Evolutionary conservation across 2,329 filamentous ascomycete genomes (phyloP).

Genomic region (Trichoderma guizhouense): DNA sequence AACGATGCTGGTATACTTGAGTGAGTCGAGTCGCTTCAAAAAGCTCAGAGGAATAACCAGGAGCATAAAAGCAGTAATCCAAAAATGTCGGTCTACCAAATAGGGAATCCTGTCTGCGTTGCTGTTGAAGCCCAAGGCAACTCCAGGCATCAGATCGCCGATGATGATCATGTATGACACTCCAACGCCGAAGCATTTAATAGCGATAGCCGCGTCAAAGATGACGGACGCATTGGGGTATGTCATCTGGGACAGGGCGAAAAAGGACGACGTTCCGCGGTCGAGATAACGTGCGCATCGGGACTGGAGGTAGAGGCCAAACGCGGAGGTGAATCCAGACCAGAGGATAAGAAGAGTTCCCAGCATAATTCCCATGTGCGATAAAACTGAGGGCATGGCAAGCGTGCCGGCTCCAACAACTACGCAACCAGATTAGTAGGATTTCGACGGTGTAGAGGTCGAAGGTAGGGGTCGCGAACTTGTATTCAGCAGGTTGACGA

Average conservation of each 20-base stretch:
- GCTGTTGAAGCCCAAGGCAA: conserved; percentile 75
- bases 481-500: conserved; percentile 94
- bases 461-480: conserved; percentile 53
- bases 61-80: conserved; percentile 97
- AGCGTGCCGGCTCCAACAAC: conserved; percentile 92
- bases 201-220: conserved; percentile 91
- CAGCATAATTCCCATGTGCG: conserved; percentile 88
- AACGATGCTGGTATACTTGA: conserved; percentile 94
- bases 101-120: conserved; percentile 62
- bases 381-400: conserved; percentile 92
- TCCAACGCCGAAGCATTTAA: conserved; percentile 97
- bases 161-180: conserved; percentile 99
- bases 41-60: conserved; percentile 94
- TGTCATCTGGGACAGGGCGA: conserved; percentile 93
- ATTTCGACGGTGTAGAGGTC: conserved; percentile 13
- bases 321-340: conserved; percentile 84
- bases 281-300: conserved; percentile 92
- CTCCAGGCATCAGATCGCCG: conserved; percentile 95
- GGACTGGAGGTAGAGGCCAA: conserved; percentile 92
- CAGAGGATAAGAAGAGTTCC: conserved; percentile 83
- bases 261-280: conserved; percentile 84
- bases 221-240: conserved; percentile 94
- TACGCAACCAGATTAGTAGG: conserved; percentile 34
- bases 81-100: conserved; percentile 87
- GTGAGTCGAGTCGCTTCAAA: conserved; percentile 81